Conservation (phyloP, 768 basidiomycete species). For the Naematelia aurantialba region DNA sequence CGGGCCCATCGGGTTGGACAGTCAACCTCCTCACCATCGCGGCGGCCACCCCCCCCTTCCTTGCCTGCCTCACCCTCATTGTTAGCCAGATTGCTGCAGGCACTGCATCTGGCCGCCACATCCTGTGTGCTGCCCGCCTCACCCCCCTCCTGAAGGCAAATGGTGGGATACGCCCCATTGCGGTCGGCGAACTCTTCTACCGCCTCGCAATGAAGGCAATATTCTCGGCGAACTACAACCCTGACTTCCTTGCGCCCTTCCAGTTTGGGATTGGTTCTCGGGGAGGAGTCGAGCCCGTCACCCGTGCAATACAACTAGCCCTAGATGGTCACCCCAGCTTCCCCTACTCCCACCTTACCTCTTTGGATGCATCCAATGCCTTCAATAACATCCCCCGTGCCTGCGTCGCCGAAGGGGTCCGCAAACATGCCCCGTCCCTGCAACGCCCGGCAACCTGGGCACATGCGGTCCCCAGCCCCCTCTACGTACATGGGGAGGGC, state of each 20-base stretch:
- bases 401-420: constrained; percentile 5
- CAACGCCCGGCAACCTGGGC: constrained; percentile 9
- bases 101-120: constrained; percentile 11
- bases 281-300: constrained; percentile 23
- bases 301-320: constrained; percentile 14
- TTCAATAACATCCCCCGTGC: constrained; percentile 23
- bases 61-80: background rate
- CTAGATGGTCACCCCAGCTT: constrained; percentile 11
- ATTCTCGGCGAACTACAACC: background rate
- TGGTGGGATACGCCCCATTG: constrained; percentile 13
- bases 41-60: background rate
- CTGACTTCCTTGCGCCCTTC: background rate
- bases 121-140: constrained; percentile 9
- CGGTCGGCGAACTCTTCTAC: constrained; percentile 23
- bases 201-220: constrained; percentile 20
- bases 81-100: background rate
- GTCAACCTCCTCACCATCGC: constrained; percentile 13
- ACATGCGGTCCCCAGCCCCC: background rate
- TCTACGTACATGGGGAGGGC: background rate
- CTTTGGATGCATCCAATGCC: constrained; percentile 32
- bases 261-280: constrained; percentile 20
- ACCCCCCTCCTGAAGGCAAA: constrained; percentile 5
- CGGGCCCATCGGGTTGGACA: constrained; percentile 12
- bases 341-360: constrained; percentile 13
- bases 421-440: constrained; percentile 19